A percentile compares a stretch with the other conserved stretches of the same genome.
Evolutionary conservation across 768 basidiomycete species (phyloP).

Genomic region (Agaricus bisporus): DNA sequence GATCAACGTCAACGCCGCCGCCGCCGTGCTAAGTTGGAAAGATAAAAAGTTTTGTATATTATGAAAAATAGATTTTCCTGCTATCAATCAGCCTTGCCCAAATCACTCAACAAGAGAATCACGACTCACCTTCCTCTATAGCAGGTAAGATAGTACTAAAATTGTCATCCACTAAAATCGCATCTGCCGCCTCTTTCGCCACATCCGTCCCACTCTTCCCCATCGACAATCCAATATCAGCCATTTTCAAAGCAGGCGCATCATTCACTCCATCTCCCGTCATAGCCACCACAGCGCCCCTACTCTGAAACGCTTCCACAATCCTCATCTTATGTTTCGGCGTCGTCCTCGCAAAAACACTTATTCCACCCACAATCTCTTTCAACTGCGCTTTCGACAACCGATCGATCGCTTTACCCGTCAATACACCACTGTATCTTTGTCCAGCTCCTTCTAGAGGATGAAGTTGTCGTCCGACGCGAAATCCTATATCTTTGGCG

Average conservation of each 20-base stretch:
- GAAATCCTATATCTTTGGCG: slow-evolving; percentile 78
- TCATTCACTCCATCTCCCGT: slow-evolving; percentile 98
- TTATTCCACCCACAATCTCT: slow-evolving; percentile 76
- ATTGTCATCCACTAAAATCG: slow-evolving; percentile 96
- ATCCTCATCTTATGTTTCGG: slow-evolving; percentile 98
- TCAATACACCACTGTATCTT: slow-evolving; percentile 43
- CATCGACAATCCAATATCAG: slow-evolving; percentile 97
- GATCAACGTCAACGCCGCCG: slow-evolving; percentile 91
- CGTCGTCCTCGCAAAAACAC: slow-evolving; percentile 92
- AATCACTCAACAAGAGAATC: slow-evolving; percentile 8
- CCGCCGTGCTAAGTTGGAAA: slow-evolving; percentile 97
- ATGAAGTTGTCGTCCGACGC: slow-evolving; percentile 49
- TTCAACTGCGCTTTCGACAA: slow-evolving; percentile 76
- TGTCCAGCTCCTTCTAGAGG: slow-evolving; percentile 17
- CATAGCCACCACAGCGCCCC: slow-evolving; percentile 93
- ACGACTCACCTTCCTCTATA: slow-evolving; percentile 77
- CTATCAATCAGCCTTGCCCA: not conserved
- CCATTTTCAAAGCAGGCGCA: slow-evolving; percentile 95
- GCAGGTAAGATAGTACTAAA: slow-evolving; percentile 93
- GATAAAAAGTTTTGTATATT: slow-evolving; percentile 98
- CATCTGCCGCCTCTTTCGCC: slow-evolving; percentile 96
- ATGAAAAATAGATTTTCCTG: slow-evolving; percentile 96
- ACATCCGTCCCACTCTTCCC: slow-evolving; percentile 98
- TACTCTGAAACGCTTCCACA: slow-evolving; percentile 85
- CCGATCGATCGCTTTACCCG: slow-evolving; percentile 79